Conservation (phyloP, 208 protist species). For the Leishmania braziliensis region DNA sequence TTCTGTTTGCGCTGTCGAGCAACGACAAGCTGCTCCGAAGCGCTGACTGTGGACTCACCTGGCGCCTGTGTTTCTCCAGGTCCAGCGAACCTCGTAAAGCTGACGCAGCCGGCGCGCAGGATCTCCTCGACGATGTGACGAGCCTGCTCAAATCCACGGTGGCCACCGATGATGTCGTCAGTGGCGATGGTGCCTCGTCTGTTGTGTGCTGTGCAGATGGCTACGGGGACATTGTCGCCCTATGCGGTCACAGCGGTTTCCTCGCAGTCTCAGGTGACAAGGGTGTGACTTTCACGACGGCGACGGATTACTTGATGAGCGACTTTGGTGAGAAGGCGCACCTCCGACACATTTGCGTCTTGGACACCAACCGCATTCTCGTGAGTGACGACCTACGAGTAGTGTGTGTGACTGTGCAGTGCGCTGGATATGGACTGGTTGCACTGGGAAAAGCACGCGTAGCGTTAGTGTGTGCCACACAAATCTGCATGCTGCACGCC, state of each 20-base stretch:
- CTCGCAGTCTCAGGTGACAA: constrained; percentile 72
- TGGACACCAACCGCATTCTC: constrained; percentile 25
- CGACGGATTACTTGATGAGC: constrained; percentile 7
- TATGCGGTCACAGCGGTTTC: constrained; percentile 49
- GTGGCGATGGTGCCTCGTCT: not conserved
- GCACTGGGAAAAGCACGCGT: constrained; percentile 15
- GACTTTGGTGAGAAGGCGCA: constrained; percentile 1
- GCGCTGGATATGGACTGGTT: constrained; percentile 12
- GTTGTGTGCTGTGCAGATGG: constrained; percentile 29
- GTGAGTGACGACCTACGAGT: constrained; percentile 16
- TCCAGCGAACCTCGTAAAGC: constrained; percentile 7
- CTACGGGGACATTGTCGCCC: constrained; percentile 47
- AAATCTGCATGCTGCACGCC: constrained; percentile 26
- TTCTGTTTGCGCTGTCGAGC: constrained; percentile 63
- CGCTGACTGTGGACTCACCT: constrained; percentile 64
- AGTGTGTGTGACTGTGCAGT: constrained; percentile 3
- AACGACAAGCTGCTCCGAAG: constrained; percentile 63
- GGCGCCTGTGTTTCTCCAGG: constrained; percentile 38
- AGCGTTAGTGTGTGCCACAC: constrained; percentile 28
- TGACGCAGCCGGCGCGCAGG: not conserved
- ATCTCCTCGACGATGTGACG: constrained; percentile 23
- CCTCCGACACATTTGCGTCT: constrained; percentile 22
- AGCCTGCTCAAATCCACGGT: constrained; percentile 16
- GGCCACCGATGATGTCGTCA: constrained; percentile 10
- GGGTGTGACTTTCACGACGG: constrained; percentile 56